Conservation (phyloP, 805 yeast genomes). For the Candida schatavii region DNA sequence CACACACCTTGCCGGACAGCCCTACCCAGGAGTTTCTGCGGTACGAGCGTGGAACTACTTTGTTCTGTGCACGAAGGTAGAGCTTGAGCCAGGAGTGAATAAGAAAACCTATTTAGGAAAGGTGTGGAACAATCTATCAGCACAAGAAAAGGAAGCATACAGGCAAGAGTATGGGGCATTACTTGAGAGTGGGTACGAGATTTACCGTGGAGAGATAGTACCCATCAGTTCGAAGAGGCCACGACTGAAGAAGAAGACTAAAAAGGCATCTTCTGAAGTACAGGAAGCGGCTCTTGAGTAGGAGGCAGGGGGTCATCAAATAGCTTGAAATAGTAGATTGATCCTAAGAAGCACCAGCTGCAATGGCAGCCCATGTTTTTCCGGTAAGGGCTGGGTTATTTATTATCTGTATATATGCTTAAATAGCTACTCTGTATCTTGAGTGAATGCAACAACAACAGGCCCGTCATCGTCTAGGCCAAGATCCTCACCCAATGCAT, state of each 20-base stretch:
- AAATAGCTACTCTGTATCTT: neutral
- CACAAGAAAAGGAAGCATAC: conserved; percentile 22
- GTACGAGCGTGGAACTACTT: conserved; percentile 6
- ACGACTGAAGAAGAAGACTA: no score
- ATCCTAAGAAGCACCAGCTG: no score
- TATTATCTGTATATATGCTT: no score
- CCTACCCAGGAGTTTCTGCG: conserved; percentile 13
- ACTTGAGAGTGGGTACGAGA: conserved; percentile 26
- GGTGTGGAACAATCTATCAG: conserved; percentile 22
- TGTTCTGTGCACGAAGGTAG: neutral
- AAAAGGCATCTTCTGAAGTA: no score
- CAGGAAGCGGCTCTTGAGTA: no score
- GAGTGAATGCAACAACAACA: conserved; percentile 18
- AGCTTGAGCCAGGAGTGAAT: neutral
- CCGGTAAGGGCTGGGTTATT: no score
- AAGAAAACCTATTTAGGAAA: neutral
- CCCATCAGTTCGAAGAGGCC: conserved; percentile 9
- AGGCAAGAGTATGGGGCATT: conserved; percentile 27
- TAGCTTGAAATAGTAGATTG: no score
- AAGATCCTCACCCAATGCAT: conserved; percentile 6
- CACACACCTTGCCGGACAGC: no score
- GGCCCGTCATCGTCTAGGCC: conserved; percentile 16
- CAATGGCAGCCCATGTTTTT: no score
- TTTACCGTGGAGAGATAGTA: conserved; percentile 27
- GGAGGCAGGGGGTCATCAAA: no score